phyloP scores from a whole-genome alignment of 305 asterid genomes.

The Coffea humblotiana region DNA sequence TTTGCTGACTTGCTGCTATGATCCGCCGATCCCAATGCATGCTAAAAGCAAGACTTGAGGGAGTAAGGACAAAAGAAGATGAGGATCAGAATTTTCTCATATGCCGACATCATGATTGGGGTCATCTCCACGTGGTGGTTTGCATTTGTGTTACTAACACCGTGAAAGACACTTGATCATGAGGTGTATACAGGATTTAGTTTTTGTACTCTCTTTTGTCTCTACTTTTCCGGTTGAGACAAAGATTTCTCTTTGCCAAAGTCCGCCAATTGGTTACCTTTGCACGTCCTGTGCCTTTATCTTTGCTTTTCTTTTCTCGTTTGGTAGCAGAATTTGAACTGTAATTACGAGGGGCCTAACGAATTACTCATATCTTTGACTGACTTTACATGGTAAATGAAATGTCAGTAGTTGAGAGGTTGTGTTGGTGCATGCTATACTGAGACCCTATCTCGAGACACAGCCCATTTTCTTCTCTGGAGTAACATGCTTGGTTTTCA shows the following conservation, averaged over 20 bases:
- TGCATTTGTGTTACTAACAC: not conserved
- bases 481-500: not conserved
- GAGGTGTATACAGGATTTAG: too few species aligned
- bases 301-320: not conserved
- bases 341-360: not conserved
- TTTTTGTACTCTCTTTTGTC: not conserved
- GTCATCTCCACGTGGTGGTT: not conserved
- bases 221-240: not conserved
- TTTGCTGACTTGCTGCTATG: slow-evolving; percentile 2
- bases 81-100: not conserved
- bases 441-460: not conserved
- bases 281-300: not conserved
- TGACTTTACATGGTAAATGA: too few species aligned
- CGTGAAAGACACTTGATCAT: not conserved
- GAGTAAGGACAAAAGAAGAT: not conserved
- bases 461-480: not conserved
- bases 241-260: not conserved
- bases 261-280: not conserved
- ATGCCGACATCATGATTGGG: not conserved
- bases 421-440: not conserved
- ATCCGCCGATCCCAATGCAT: not conserved
- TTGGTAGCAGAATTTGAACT: not conserved
- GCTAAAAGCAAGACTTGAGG: not conserved
- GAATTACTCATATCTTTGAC: not conserved
- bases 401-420: not conserved